phyloP scores from a whole-genome alignment of 495 filamentous ascomycete species.

The Penicillium bialowiezense region DNA sequence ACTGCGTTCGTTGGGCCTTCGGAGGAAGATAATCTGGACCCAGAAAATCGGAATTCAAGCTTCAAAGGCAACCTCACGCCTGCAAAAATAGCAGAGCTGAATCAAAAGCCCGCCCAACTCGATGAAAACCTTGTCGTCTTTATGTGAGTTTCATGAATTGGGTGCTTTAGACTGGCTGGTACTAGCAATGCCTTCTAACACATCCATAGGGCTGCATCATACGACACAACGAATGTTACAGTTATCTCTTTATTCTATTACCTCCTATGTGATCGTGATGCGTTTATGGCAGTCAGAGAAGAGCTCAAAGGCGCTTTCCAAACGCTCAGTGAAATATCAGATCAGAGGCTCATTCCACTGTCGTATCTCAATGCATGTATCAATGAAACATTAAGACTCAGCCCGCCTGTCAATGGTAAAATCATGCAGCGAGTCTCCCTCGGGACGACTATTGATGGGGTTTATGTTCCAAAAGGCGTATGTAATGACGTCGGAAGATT shows the following conservation, averaged over 20 bases:
- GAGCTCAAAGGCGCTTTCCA: neutral
- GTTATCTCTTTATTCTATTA: neutral
- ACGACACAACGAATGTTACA: neutral
- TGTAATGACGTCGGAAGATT: neutral
- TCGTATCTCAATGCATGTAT: neutral
- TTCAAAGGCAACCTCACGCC: too few relatives aligned
- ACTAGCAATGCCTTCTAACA: too few relatives aligned
- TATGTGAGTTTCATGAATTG: too few relatives aligned
- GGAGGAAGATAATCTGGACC: too few relatives aligned
- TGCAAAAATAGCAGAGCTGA: too few relatives aligned
- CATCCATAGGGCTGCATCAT: neutral
- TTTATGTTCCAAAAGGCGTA: neutral
- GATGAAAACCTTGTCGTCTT: too few relatives aligned
- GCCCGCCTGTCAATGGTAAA: neutral
- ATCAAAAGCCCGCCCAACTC: too few relatives aligned
- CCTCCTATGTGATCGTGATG: neutral
- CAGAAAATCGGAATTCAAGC: too few relatives aligned
- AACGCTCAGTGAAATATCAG: neutral
- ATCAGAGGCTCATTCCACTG: neutral
- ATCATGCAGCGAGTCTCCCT: neutral
- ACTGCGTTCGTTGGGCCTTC: too few relatives aligned
- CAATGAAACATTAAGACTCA: neutral
- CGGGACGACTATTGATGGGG: neutral
- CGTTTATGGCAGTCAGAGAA: neutral
- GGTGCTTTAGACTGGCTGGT: too few relatives aligned